Conservation (phyloP, 1,139 yeast genomes). For the Geotrichum restrictum region DNA sequence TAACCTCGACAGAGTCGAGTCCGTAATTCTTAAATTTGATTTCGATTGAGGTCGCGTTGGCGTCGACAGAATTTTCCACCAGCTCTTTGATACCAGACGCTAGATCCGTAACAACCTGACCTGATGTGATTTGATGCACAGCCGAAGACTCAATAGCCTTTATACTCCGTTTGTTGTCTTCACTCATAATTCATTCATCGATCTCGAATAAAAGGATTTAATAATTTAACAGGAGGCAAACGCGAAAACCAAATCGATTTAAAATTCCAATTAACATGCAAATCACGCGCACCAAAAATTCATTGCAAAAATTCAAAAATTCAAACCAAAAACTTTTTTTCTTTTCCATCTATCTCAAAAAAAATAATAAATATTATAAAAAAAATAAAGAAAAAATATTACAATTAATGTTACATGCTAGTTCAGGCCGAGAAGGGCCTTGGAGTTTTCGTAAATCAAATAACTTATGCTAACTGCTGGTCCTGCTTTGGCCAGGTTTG, state of each 20-base stretch:
- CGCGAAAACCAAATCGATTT: neutral
- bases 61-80: slow-evolving; percentile 83
- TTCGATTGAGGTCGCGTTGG: slow-evolving; percentile 63
- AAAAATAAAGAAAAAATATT: neutral
- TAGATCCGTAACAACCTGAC: slow-evolving; percentile 84
- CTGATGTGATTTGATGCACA: slow-evolving; percentile 77
- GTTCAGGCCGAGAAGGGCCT: slow-evolving; percentile 45
- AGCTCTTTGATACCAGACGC: slow-evolving; percentile 77
- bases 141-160: slow-evolving; percentile 45
- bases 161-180: slow-evolving; percentile 23
- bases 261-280: neutral
- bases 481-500: slow-evolving; percentile 91
- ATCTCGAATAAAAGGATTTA: too few species aligned
- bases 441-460: slow-evolving; percentile 87
- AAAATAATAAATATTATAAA: neutral
- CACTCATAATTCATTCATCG: neutral
- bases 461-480: slow-evolving; percentile 96
- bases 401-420: slow-evolving; percentile 1
- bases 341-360: too few species aligned
- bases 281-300: neutral
- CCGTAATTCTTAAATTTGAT: slow-evolving; percentile 68
- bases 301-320: too few species aligned
- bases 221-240: neutral
- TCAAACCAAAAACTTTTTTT: neutral
- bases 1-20: slow-evolving; percentile 63